Base-by-base conservation (phyloP, 1,284 basidiomycete genomes). In the Mrakiaceae sp. region DNA sequence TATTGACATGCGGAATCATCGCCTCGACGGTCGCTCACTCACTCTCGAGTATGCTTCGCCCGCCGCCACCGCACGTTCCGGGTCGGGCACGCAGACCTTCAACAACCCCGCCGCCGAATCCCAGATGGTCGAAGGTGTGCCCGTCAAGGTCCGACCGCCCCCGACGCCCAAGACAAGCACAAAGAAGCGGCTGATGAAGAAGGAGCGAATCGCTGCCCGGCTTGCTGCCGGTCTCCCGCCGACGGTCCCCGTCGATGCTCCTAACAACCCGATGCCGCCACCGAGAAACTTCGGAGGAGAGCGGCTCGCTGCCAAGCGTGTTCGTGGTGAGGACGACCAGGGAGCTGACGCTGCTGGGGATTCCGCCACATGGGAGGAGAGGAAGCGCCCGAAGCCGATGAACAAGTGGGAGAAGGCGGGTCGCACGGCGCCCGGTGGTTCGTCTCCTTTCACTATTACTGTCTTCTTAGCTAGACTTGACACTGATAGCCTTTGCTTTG, bases 1-100 rank as follows among this genome's bases (percentile, higher is more conserved):
- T 47, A 81, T 87, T 69, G 92, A 97, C 72, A 81, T 86, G 53
- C 84, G 85, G 72, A 98, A 96, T 73, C 87, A 91, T 74, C 82
- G 81, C 56, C 80, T 96, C 60, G 83, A 91, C 72, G 92, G 92
- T 5, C 83, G 93, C 55, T 83, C 86, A 67, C 82, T 98, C 58
- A 83, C 46, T 52, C 60, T 16, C 9, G 69, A 76, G 72, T 78
- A 76, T 68, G 75, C 74, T n/a, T 74, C 73, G 10, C 70, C 73
- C 63, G 67, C 67, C 48, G 72, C 74, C 12, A 72, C 73, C 44
- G 72, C 72, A 62, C 70, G 75, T 65, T 69, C 70, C 9, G 73
- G 47, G 60, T 71, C 64, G 63, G 65, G 49, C 62, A 62, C 58
- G 62, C 66, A 66, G 40, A 63, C 61, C 40, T 66, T 66, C 65